Evolutionary conservation across 768 basidiomycete species (phyloP).

Genomic region (Lactarius quietus): DNA sequence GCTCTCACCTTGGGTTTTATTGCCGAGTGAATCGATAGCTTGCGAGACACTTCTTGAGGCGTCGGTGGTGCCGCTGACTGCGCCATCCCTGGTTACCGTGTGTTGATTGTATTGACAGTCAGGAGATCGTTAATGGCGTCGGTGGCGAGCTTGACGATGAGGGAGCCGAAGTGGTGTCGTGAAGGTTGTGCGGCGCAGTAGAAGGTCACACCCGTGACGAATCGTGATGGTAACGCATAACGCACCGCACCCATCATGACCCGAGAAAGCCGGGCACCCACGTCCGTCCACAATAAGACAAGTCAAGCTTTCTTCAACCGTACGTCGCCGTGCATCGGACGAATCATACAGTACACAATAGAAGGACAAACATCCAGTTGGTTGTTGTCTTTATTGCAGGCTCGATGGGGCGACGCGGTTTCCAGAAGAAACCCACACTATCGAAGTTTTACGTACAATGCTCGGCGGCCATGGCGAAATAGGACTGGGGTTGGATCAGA

Average conservation of each 20-base stretch:
- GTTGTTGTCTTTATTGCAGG: neutral
- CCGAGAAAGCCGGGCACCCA: neutral
- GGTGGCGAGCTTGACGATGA: constrained; percentile 14
- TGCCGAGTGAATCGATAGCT: constrained; percentile 72
- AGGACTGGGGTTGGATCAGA: constrained; percentile 1
- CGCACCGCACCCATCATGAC: neutral
- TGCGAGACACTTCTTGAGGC: constrained; percentile 81
- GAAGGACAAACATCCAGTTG: neutral
- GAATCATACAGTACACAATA: constrained; percentile 6
- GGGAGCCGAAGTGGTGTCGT: too few species aligned
- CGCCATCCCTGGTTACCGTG: constrained; percentile 7
- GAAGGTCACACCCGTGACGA: constrained; percentile 8
- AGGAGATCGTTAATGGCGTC: constrained; percentile 1
- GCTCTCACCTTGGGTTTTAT: constrained; percentile 43
- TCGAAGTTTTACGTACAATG: constrained; percentile 6
- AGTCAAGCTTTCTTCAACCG: neutral
- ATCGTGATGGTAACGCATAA: constrained; percentile 11
- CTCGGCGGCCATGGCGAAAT: constrained; percentile 17
- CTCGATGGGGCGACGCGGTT: constrained; percentile 2
- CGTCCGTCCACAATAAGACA: neutral
- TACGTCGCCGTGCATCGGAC: constrained; percentile 14
- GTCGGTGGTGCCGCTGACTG: constrained; percentile 61
- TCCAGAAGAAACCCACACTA: constrained; percentile 16
- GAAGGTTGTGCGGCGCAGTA: constrained; percentile 7
- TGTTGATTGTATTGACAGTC: neutral